Percentiles rank a stretch among this genome's conserved stretches.
Evolutionary conservation across 345 rosid genomes (phyloP).

Genomic region (Hibiscus tridactylites): DNA sequence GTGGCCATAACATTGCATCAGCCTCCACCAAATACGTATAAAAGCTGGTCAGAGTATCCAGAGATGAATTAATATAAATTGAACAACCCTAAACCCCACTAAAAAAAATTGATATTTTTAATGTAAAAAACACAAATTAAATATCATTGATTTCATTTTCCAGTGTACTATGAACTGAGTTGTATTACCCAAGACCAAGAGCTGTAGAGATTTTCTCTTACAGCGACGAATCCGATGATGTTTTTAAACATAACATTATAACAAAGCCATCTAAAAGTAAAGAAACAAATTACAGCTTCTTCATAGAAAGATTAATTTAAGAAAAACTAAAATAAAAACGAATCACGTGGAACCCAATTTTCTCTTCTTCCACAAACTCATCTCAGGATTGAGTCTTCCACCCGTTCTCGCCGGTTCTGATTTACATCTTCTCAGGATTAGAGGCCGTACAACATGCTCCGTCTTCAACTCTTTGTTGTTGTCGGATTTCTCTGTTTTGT

Average conservation of each 20-base stretch:
- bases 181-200: slow-evolving; percentile 7
- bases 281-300: not conserved
- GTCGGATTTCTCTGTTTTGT: slow-evolving; percentile 15
- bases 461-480: slow-evolving; percentile 12
- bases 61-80: slow-evolving; percentile 3
- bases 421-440: slow-evolving; percentile 64
- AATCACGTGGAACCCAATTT: slow-evolving; percentile 60
- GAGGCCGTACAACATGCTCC: slow-evolving; percentile 22
- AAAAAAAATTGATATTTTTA: too few species aligned
- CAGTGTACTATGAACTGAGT: too few species aligned
- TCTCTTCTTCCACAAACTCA: slow-evolving; percentile 37
- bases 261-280: slow-evolving; percentile 3
- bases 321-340: not conserved
- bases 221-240: slow-evolving; percentile 20
- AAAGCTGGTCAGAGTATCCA: slow-evolving; percentile 35
- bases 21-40: not conserved
- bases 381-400: slow-evolving; percentile 42
- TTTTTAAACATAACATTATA: not conserved
- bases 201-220: slow-evolving; percentile 44
- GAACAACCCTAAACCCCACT: not conserved
- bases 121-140: too few species aligned
- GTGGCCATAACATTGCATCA: slow-evolving; percentile 5
- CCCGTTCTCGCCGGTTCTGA: slow-evolving; percentile 80
- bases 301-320: not conserved
- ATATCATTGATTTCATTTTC: too few species aligned